phyloP scores from a whole-genome alignment of 179 eudicot species.

The Heliamphora pulchella region DNA sequence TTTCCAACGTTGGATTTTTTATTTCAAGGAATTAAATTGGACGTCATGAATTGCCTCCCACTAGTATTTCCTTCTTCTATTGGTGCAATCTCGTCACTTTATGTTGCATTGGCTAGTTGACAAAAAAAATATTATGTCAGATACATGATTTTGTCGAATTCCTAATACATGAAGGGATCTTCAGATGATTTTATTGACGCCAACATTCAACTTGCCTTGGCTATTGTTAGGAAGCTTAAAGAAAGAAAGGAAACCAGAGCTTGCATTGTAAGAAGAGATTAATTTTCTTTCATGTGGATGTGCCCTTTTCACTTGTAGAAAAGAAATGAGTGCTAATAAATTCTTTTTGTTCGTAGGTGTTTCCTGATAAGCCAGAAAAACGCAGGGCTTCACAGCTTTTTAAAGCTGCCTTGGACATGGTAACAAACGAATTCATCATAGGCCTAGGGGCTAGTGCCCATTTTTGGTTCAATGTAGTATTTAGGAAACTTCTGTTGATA shows the following conservation, averaged over 20 bases:
- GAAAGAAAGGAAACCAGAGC: conserved; percentile 63
- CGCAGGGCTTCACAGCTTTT: conserved; percentile 89
- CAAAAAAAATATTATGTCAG: conserved; percentile 34
- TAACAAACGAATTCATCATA: conserved; percentile 20
- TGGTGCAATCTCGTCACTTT: conserved; percentile 13
- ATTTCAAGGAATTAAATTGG: background rate
- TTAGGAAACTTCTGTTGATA: background rate
- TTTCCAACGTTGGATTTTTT: background rate
- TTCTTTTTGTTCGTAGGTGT: conserved; percentile 51
- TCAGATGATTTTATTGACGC: conserved; percentile 95
- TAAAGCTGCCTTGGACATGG: conserved; percentile 78
- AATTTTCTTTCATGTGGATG: background rate
- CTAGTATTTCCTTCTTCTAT: background rate
- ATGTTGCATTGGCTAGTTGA: conserved; percentile 30
- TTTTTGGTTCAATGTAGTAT: background rate
- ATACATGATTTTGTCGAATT: conserved; percentile 52
- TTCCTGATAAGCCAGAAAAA: conserved; percentile 95
- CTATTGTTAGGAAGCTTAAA: conserved; percentile 74
- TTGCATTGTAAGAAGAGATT: conserved; percentile 57
- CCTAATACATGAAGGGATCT: conserved; percentile 85
- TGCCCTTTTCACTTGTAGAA: background rate
- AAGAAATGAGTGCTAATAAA: conserved; percentile 5
- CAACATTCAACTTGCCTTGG: conserved; percentile 81
- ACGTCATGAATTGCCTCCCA: background rate
- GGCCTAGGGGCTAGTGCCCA: background rate